Evolutionary conservation across 1,284 basidiomycete genomes (phyloP).

Genomic region (Schizophyllum amplum): DNA sequence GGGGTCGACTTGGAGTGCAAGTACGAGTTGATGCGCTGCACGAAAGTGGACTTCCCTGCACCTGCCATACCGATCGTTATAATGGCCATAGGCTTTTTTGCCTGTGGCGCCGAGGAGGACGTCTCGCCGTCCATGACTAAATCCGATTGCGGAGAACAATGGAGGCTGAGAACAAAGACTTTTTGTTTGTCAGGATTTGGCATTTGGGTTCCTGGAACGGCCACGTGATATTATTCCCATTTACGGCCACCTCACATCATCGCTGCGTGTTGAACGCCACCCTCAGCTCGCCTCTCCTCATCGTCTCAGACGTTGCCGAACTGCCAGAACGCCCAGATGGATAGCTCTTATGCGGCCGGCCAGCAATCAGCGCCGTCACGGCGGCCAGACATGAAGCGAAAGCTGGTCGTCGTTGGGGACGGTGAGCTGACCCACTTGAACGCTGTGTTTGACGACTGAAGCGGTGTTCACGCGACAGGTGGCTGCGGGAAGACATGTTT

Average conservation of each 20-base stretch:
- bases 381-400: conserved; percentile 78
- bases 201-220: not conserved
- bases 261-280: not conserved
- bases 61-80: conserved; percentile 94
- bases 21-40: conserved; percentile 87
- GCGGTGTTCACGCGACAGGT: conserved; percentile 29
- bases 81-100: conserved; percentile 49
- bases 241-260: not conserved
- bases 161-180: not conserved
- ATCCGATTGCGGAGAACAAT: not conserved
- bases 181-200: not conserved
- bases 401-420: conserved; percentile 87
- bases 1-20: conserved; percentile 63
- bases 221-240: not conserved
- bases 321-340: not conserved
- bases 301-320: not conserved
- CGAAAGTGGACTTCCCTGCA: conserved; percentile 95
- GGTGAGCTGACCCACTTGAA: conserved; percentile 46
- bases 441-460: conserved; percentile 19
- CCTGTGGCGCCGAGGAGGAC: not conserved
- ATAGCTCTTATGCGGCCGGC: not conserved
- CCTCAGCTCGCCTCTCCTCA: not conserved
- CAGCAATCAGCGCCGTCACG: not conserved
- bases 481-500: conserved; percentile 88
- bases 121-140: not conserved